Percentiles rank a stretch among this genome's conserved stretches.
Conservation (phyloP, 2,329 filamentous ascomycete species). For the Iodosphaeria phyllophila region DNA sequence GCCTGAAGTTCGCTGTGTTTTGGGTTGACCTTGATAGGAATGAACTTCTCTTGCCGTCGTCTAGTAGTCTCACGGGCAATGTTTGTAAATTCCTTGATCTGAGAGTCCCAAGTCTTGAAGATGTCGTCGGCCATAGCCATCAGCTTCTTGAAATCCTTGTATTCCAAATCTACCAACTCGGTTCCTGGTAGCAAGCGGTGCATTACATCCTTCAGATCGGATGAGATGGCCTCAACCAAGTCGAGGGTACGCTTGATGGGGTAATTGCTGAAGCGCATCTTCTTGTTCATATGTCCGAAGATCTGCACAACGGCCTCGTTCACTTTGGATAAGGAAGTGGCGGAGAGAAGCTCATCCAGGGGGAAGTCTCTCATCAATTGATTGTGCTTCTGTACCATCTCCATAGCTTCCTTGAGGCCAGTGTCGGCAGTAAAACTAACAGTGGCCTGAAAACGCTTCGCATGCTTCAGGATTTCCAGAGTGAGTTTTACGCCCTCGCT, state of each 20-base stretch:
- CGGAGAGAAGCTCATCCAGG: conserved; percentile 81
- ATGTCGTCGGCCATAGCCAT: conserved; percentile 74
- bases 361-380: conserved; percentile 97
- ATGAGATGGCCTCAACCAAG: conserved; percentile 92
- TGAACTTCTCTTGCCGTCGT: conserved; percentile 91
- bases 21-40: conserved; percentile 87
- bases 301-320: conserved; percentile 79
- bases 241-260: conserved; percentile 80
- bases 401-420: conserved; percentile 85
- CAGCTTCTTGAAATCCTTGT: conserved; percentile 69
- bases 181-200: conserved; percentile 74
- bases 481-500: conserved; percentile 83
- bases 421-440: conserved; percentile 95
- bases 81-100: conserved; percentile 94
- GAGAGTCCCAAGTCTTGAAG: conserved; percentile 87
- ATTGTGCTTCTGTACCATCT: conserved; percentile 96
- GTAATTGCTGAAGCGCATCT: conserved; percentile 89
- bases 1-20: conserved; percentile 80
- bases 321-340: conserved; percentile 73
- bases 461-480: conserved; percentile 86
- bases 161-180: conserved; percentile 80
- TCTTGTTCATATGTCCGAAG: conserved; percentile 92
- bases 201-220: conserved; percentile 72
- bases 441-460: conserved; percentile 93
- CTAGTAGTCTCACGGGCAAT: conserved; percentile 89